Evolutionary conservation across 345 rosid species (phyloP), one percentile per base, ranked within the genome.

Genomic region (Nasturtium officinale): DNA sequence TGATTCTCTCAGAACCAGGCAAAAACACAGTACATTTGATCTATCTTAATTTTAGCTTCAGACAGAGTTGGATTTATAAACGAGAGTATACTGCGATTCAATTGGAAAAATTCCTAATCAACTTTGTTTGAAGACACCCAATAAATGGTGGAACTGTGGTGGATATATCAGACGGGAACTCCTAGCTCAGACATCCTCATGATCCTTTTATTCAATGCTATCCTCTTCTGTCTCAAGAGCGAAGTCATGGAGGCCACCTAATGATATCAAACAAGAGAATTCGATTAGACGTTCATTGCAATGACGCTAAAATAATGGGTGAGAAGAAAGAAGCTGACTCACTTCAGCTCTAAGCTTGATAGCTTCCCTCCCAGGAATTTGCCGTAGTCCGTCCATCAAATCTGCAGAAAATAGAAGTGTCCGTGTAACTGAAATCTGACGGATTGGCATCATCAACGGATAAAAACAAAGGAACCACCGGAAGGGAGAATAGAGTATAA

Each of bases 281-380:
- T 56, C 65, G 9, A 50, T 42, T 15, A 60, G 21, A 28, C 30
- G 25, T 29, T 23, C 33, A 32, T n/a, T 25, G 42, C 68, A 51
- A 17, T 51, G n/a, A 42, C 29, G 43, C 43, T 42, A 29, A 45
- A 23, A 51, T 43, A 58, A 51, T 28, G 12, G 43, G 38, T 43
- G 11, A 42, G 35, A 38, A n/a, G 42, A 55, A 61, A 46, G 26
- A 42, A 10, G 26, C 23, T 9, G 35, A 78, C 82, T 80, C 80
- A 74, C 99, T 89, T 95, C 99, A 29, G 96, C 96, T 74, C 99
- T 80, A 62, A 95, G 96, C 86, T 91, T 89, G 77, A 95, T 74
- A 11, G 98, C 89, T 59, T 95, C 98, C 75, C 99, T 86, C 21
- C 96, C 89, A 15, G 96, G 90, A 59, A 88, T 84, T 79, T 95